Base-by-base conservation (phyloP, 139 green algal species). In the Asterochloris sp. region DNA sequence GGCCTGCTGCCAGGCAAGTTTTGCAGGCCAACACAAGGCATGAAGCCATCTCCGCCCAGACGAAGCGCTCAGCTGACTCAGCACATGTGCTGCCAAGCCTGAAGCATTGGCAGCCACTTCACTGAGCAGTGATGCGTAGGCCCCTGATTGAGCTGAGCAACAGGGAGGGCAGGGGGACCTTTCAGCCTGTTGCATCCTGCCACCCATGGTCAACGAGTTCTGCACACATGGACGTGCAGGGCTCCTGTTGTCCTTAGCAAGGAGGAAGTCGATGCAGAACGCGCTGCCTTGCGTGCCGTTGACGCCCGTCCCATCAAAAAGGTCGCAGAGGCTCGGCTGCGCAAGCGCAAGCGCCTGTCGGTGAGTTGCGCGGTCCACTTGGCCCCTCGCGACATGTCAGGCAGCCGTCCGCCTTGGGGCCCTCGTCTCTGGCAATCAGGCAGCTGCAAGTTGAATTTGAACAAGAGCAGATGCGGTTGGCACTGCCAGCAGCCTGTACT, bases 261-360 rank as follows among this genome's bases (percentile, higher is more conserved):
- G 83, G 92, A 92, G 47, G 97, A 99, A 83, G 86, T 98, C 24
- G 89, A 93, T 12, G 95, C 85, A 16, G 92, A 96, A 73, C 96
- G 94, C 82, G 92, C 90, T 21, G 83, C 89, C 23, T 79, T 98
- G 78, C 80, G 86, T 23, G 91, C 92, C 23, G 94, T 98, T 73
- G 91, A 99, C 84, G 89, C 92, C 11, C 89, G 95, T 13, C 94
- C 97, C 47, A 96, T 98, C 84, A 98, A 98, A 86, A 99, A 99
- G 91, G 92, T 99, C 62, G 92, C 90, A 11, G 94, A 99, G 88
- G 96, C 96, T 21, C 97, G 98, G 89, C 91, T 90, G 21, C 91
- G 96, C 71, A 97, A 98, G 90, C 88, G 89, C 68, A 95, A 93
- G 88, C 87, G 92, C 61, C 80, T 95, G 76, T 83, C 69, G 74